Conservation (phyloP, 2,329 filamentous ascomycete species). For the Trichoderma gracile region DNA sequence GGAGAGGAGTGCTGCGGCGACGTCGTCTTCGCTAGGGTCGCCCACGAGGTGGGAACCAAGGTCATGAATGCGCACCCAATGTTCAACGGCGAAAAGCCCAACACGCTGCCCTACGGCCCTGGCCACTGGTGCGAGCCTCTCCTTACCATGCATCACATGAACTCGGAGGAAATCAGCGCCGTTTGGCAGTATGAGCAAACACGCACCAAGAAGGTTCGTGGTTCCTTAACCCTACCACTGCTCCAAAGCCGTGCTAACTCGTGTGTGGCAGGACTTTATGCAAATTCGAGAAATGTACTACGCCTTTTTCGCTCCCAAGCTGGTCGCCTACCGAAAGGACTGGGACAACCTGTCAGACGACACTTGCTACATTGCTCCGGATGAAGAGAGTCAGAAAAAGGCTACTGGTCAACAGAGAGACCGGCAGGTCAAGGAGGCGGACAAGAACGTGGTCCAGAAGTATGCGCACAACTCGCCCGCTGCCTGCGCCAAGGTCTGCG, state of each 20-base stretch:
- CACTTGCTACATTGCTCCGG: slow-evolving; percentile 46
- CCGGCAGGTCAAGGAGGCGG: slow-evolving; percentile 42
- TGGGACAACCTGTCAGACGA: slow-evolving; percentile 58
- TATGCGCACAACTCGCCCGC: slow-evolving; percentile 48
- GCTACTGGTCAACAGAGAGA: slow-evolving; percentile 37
- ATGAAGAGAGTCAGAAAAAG: slow-evolving; percentile 39
- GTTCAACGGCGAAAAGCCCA: slow-evolving; percentile 58
- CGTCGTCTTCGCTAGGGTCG: slow-evolving; percentile 50
- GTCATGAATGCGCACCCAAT: slow-evolving; percentile 52
- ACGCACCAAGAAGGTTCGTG: slow-evolving; percentile 45
- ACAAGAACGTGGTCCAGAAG: slow-evolving; percentile 46
- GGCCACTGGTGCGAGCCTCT: slow-evolving; percentile 58
- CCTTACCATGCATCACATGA: slow-evolving; percentile 59
- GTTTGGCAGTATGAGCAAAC: slow-evolving; percentile 58
- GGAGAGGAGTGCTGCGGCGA: slow-evolving; percentile 54
- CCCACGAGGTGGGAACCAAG: slow-evolving; percentile 47
- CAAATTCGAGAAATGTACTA: slow-evolving; percentile 53
- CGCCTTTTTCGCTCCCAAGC: slow-evolving; percentile 48
- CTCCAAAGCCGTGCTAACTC: not conserved
- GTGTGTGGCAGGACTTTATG: slow-evolving; percentile 41
- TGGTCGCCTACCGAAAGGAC: slow-evolving; percentile 45
- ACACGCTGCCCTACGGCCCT: slow-evolving; percentile 49
- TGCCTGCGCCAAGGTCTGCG: slow-evolving; percentile 53
- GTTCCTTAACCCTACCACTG: not conserved
- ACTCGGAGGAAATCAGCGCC: slow-evolving; percentile 51